Evolutionary conservation across 2,329 filamentous ascomycete genomes (phyloP).

Genomic region (Aschersonia sp.): DNA sequence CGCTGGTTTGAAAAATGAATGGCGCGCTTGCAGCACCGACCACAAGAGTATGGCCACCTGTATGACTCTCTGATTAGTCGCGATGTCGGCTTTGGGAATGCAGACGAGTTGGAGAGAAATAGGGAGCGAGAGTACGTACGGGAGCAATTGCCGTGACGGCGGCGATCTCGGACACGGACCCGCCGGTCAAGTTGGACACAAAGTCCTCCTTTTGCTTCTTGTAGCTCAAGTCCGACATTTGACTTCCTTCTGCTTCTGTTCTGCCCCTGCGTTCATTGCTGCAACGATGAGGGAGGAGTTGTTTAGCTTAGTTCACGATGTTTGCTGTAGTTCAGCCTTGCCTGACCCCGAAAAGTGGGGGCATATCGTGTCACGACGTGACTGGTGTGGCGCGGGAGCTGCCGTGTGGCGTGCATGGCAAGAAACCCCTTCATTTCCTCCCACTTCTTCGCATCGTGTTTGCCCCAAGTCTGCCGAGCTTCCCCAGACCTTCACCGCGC

Average conservation of each 20-base stretch:
- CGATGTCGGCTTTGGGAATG: neutral
- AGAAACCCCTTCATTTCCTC: neutral
- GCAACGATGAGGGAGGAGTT: neutral
- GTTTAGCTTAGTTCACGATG: neutral
- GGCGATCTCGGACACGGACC: conserved; percentile 74
- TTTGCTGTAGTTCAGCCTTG: neutral
- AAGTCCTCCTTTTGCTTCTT: conserved; percentile 92
- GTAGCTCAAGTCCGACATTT: conserved; percentile 44
- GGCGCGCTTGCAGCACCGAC: conserved; percentile 74
- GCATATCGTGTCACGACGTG: neutral
- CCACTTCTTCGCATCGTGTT: neutral
- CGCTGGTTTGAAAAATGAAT: conserved; percentile 72
- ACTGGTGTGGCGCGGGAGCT: neutral
- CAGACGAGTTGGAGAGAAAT: neutral
- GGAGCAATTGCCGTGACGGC: conserved; percentile 72
- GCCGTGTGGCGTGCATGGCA: neutral
- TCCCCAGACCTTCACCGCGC: neutral
- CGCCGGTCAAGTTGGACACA: conserved; percentile 80
- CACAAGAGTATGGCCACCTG: conserved; percentile 75
- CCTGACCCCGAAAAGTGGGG: neutral
- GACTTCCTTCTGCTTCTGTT: neutral
- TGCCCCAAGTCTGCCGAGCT: neutral
- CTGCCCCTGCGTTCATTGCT: neutral
- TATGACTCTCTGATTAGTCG: neutral
- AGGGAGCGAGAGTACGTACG: conserved; percentile 31